Evolutionary conservation across 345 rosid species (phyloP), one percentile per base, ranked within the genome.

Genomic region (Cochlearia excelsa): DNA sequence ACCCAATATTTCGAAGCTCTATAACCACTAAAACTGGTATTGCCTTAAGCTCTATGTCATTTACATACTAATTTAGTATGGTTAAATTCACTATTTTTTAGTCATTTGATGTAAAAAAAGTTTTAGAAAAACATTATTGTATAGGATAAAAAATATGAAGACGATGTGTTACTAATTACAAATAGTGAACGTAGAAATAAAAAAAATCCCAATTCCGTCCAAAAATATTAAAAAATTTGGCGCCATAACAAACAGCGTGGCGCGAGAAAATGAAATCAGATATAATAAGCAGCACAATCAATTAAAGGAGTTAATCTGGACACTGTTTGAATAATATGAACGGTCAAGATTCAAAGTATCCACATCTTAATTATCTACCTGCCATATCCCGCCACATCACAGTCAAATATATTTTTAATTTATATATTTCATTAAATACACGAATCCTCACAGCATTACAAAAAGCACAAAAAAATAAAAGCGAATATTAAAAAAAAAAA

Each of bases 281-380:
- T 7, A 5, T 35, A 1, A n/a, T 27, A 33, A 57, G 30, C 11
- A 23, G 23, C 23, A 16, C 23, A 16, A 16, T 16, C 44, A 46
- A 46, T 2, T 8, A 58, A 16, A 59, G 6, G 10, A 41, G 61
- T 56, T 30, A 56, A 30, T 56, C 29, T 42, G 30, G 30, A 57
- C 5, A 30, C 16, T 43, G 23, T 31, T 46, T 58, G 51, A 46
- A 6, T 59, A 26, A 2, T 16, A 61, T 26, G 47, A 7, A 49
- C 66, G 49, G 57, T 50, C 48, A 40, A 50, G 57, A 49, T 61
- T 61, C 16, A 2, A 61, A 37, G 45, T 27, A 47, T 33, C 7
- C 34, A 6, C 27, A 60, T 35, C 29, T 50, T 37, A 35, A 31
- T 44, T 30, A 58, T 23, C 62, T 16, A 45, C 52, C 4, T 58